phyloP scores from a whole-genome alignment of 208 protist genomes.

The Angomonas deanei region DNA sequence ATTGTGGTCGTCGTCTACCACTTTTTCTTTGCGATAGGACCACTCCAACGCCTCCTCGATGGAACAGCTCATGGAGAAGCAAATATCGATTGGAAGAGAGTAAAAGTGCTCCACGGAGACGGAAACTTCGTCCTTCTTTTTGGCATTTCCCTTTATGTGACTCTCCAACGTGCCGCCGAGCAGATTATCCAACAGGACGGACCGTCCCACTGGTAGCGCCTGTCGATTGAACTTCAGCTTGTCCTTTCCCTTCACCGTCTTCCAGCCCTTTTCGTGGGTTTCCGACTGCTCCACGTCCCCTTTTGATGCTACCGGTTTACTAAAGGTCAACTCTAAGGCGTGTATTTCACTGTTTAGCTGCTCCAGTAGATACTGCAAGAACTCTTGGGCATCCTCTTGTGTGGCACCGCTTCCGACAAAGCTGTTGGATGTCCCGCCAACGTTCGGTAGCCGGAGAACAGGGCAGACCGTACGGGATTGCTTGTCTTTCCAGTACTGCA shows the following conservation, averaged over 20 bases:
- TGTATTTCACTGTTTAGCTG: slow-evolving; percentile 50
- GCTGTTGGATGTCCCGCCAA: not conserved
- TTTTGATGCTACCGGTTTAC: not conserved
- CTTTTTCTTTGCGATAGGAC: slow-evolving; percentile 45
- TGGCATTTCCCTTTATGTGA: slow-evolving; percentile 56
- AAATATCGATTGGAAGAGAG: slow-evolving; percentile 53
- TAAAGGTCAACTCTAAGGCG: slow-evolving; percentile 13
- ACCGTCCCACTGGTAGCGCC: slow-evolving; percentile 32
- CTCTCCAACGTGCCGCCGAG: slow-evolving; percentile 72
- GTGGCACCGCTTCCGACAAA: slow-evolving; percentile 36
- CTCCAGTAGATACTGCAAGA: slow-evolving; percentile 67
- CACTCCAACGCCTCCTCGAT: slow-evolving; percentile 64
- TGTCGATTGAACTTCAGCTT: slow-evolving; percentile 49
- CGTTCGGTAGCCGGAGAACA: slow-evolving; percentile 25
- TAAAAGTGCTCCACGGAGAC: slow-evolving; percentile 66
- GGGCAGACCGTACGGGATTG: slow-evolving; percentile 4
- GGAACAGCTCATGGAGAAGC: slow-evolving; percentile 52
- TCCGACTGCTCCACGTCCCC: not conserved
- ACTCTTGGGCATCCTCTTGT: slow-evolving; percentile 85
- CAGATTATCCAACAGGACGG: slow-evolving; percentile 38
- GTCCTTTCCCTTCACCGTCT: slow-evolving; percentile 52
- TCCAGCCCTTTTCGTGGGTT: slow-evolving; percentile 36
- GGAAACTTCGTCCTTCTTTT: slow-evolving; percentile 43
- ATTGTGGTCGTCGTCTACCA: slow-evolving; percentile 49
- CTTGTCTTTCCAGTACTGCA: slow-evolving; percentile 60